phyloP scores from a whole-genome alignment of 257 asterid genomes.

The Catharanthus roseus region DNA sequence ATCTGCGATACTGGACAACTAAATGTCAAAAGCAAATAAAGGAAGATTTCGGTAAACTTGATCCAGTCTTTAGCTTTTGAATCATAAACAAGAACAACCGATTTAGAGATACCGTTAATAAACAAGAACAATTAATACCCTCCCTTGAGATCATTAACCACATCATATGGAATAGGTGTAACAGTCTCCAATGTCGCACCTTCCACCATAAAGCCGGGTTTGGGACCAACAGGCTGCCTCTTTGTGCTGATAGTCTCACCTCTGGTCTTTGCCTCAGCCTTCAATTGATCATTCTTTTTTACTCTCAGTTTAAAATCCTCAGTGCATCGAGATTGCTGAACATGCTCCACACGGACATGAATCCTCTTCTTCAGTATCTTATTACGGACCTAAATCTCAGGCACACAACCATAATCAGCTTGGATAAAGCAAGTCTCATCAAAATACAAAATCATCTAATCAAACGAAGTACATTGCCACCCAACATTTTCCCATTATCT shows the following conservation, averaged over 20 bases:
- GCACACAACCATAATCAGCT: neutral
- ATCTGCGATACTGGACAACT: neutral
- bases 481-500: neutral
- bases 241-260: constrained; percentile 70
- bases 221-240: constrained; percentile 80
- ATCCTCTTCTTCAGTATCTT: constrained; percentile 59
- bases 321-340: constrained; percentile 61
- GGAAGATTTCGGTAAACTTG: neutral
- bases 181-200: constrained; percentile 76
- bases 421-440: neutral
- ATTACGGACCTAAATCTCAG: constrained; percentile 50
- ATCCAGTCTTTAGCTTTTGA: neutral
- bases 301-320: constrained; percentile 54
- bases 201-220: constrained; percentile 77
- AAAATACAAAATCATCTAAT: too few relatives aligned
- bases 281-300: constrained; percentile 54
- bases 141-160: constrained; percentile 90
- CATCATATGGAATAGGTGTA: constrained; percentile 90
- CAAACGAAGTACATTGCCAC: too few relatives aligned
- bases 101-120: neutral
- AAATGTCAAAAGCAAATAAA: neutral
- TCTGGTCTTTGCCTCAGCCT: constrained; percentile 65
- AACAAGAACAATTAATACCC: constrained; percentile 45
- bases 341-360: constrained; percentile 78
- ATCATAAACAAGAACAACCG: neutral